Base-by-base conservation (phyloP, 2,329 filamentous ascomycete genomes). In the Paecilomyces fulvus region DNA sequence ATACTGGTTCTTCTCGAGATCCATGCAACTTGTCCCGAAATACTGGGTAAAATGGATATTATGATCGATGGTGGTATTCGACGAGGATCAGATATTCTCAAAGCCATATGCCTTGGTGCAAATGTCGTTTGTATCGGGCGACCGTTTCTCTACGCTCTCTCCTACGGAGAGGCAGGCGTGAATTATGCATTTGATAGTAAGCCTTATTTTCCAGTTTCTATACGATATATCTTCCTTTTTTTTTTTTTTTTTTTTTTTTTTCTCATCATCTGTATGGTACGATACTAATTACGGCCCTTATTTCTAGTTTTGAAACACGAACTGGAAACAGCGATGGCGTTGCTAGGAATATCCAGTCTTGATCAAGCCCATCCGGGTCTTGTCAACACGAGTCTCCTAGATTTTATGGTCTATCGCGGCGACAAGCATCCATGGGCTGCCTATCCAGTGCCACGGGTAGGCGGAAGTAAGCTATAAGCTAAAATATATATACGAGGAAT, bases 1-100 rank as follows among this genome's bases (percentile, higher is more conserved):
- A 70, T 77, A 6, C 61, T 78, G 10, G 72, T 75, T 1, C 66
- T 78, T 0, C 61, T 78, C 1, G 76, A 78, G 56, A 68, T 78
- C 7, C 70, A 77, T 10, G 70, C 58, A 11, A 58, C 60, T 7
- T 77, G 69, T 55, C 75, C 75, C 0, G 67, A 75, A 17, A 49
- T 52, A 3, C 30, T 52, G 1, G 33, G 25, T n/a, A 51, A 55
- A 30, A 12, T 55, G 17, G 54, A 55, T 12, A 55, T 55, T 14
- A 52, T 52, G n/a, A 51, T 55, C 23, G 54, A 55, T 12, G 54
- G 54, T 3, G 54, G 54, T 20, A 55, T 55, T 46, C 54, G 54
- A 31, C 49, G 54, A 20, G 54, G 54, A 48, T 46, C 54, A 30
- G 49, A 55, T 21, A 55, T 55, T 30, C 49, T 55, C n/a, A 55